Conservation (phyloP, 148 eudicot species). For the Silene conica region DNA sequence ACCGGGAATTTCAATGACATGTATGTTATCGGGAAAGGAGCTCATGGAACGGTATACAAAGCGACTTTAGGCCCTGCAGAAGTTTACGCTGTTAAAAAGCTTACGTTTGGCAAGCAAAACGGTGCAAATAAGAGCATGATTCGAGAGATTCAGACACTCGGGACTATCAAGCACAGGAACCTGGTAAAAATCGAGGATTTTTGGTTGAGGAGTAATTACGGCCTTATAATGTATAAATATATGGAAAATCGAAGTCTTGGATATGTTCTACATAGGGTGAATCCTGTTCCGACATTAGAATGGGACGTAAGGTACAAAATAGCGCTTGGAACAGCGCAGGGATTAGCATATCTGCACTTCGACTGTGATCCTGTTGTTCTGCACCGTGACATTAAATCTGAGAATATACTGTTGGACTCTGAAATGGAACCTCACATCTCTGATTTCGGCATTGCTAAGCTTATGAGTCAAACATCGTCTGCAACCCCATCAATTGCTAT, state of each 20-base stretch:
- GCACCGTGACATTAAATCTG: constrained; percentile 78
- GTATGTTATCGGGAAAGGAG: constrained; percentile 75
- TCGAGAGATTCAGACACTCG: constrained; percentile 65
- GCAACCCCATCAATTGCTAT: constrained; percentile 36
- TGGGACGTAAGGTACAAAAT: constrained; percentile 61
- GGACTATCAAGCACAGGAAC: constrained; percentile 67
- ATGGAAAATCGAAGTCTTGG: constrained; percentile 84
- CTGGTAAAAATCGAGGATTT: constrained; percentile 54
- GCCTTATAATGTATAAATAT: constrained; percentile 56
- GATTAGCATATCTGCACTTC: constrained; percentile 74
- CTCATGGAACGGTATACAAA: constrained; percentile 78
- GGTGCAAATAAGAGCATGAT: constrained; percentile 52
- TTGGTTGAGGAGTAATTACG: constrained; percentile 55
- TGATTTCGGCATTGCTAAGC: constrained; percentile 86
- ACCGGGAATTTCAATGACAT: constrained; percentile 55
- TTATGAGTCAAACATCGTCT: constrained; percentile 48
- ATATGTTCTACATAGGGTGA: constrained; percentile 46
- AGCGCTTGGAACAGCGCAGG: constrained; percentile 76
- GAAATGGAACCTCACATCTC: constrained; percentile 90
- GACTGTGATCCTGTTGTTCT: constrained; percentile 70
- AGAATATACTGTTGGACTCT: constrained; percentile 66
- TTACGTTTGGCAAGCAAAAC: constrained; percentile 37
- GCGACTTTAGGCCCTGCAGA: constrained; percentile 46
- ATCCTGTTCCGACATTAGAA: constrained; percentile 34
- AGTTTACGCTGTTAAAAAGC: constrained; percentile 69